Conservation (phyloP, 768 basidiomycete genomes). For the Cantharellus anzutake region DNA sequence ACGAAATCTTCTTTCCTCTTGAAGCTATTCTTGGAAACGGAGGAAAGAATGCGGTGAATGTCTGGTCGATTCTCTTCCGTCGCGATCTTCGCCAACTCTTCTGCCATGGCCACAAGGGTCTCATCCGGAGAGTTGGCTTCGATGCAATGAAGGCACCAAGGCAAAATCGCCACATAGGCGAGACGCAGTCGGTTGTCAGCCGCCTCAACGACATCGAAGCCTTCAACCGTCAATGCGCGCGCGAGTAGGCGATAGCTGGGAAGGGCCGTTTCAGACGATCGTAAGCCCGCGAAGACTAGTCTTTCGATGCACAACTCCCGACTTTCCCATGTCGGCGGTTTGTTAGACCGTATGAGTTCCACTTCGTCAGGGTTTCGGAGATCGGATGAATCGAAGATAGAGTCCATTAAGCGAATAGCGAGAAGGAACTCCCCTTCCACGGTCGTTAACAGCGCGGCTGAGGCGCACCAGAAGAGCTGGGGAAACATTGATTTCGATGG, state of each 20-base stretch:
- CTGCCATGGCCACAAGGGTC: constrained; percentile 47
- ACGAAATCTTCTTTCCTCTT: constrained; percentile 87
- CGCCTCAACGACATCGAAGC: constrained; percentile 49
- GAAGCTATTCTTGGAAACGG: constrained; percentile 74
- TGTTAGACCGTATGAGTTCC: constrained; percentile 48
- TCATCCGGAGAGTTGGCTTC: constrained; percentile 37
- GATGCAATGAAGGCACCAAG: constrained; percentile 78
- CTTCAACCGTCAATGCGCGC: constrained; percentile 37
- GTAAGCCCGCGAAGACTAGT: constrained; percentile 52
- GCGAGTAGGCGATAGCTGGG: constrained; percentile 52
- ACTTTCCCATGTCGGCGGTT: constrained; percentile 50
- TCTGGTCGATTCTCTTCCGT: constrained; percentile 52
- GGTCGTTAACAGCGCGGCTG: constrained; percentile 64
- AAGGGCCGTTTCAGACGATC: constrained; percentile 51
- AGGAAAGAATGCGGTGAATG: constrained; percentile 74
- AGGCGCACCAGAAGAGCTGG: constrained; percentile 73
- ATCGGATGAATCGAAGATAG: constrained; percentile 47
- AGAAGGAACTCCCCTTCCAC: constrained; percentile 64
- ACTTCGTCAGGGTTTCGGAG: constrained; percentile 46
- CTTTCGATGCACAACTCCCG: constrained; percentile 46
- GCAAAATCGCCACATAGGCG: constrained; percentile 62
- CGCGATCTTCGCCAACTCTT: constrained; percentile 53
- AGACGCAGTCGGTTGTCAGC: constrained; percentile 58
- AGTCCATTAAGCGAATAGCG: constrained; percentile 42
- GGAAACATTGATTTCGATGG: constrained; percentile 47